Percentiles rank a stretch among this genome's conserved stretches.
phyloP scores from a whole-genome alignment of 1,284 basidiomycete genomes.

The Mycena citricolor region DNA sequence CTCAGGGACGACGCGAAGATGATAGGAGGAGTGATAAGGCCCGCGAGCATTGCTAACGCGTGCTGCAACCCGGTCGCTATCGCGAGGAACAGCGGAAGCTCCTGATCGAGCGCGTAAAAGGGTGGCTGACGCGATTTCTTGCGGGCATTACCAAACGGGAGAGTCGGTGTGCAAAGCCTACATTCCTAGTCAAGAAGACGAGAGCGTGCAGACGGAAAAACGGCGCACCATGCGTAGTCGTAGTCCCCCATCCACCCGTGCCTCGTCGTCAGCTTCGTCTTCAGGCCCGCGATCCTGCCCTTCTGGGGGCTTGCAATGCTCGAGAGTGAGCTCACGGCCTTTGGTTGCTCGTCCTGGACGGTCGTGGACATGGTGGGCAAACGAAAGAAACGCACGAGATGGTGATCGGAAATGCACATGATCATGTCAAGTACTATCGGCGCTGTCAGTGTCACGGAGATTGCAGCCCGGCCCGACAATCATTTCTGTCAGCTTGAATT shows the following conservation, averaged over 20 bases:
- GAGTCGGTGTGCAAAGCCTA: slow-evolving; percentile 60
- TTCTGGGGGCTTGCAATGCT: too few relatives aligned
- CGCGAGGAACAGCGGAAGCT: slow-evolving; percentile 69
- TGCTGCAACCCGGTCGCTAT: slow-evolving; percentile 75
- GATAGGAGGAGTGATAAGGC: slow-evolving; percentile 76
- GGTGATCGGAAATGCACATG: too few relatives aligned
- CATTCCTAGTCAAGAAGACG: background rate
- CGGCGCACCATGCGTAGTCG: slow-evolving; percentile 60
- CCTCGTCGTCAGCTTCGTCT: slow-evolving; percentile 39
- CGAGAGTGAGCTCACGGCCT: too few relatives aligned
- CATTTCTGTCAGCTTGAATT: too few relatives aligned
- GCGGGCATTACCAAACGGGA: slow-evolving; percentile 48
- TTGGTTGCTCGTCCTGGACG: too few relatives aligned
- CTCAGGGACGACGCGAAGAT: slow-evolving; percentile 70
- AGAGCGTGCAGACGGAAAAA: background rate
- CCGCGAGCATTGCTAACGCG: slow-evolving; percentile 80
- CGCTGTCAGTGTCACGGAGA: too few relatives aligned
- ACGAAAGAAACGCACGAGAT: too few relatives aligned
- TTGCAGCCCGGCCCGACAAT: too few relatives aligned
- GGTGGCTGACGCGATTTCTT: slow-evolving; percentile 49
- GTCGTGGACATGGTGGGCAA: too few relatives aligned
- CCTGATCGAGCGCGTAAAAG: slow-evolving; percentile 71
- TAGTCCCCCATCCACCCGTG: slow-evolving; percentile 80
- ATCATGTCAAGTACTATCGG: too few relatives aligned
- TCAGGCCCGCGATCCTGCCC: slow-evolving; percentile 17